Conservation (phyloP, 1,284 basidiomycete genomes). For the Tilletia caries region DNA sequence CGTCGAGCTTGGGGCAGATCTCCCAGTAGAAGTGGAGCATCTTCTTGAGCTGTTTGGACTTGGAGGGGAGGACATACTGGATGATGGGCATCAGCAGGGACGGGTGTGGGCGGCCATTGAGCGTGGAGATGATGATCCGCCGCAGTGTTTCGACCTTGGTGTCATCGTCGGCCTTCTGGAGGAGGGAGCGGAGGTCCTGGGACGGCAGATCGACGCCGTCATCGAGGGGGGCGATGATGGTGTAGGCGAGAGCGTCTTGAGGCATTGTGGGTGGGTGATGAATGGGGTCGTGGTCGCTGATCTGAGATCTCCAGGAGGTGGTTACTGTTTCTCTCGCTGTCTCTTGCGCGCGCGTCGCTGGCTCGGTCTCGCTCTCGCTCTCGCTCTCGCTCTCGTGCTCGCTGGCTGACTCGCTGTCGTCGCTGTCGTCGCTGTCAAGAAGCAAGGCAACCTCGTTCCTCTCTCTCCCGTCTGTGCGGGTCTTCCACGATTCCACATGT, state of each 20-base stretch:
- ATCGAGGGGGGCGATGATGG: slow-evolving; percentile 33
- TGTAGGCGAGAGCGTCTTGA: slow-evolving; percentile 32
- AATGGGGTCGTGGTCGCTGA: too few species aligned
- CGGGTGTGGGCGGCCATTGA: slow-evolving; percentile 90
- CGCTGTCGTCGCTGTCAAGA: too few species aligned
- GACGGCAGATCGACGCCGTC: slow-evolving; percentile 34
- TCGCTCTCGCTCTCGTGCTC: too few species aligned
- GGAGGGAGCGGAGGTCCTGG: slow-evolving; percentile 72
- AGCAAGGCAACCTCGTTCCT: too few species aligned
- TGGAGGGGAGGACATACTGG: slow-evolving; percentile 91
- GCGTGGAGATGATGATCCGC: slow-evolving; percentile 88
- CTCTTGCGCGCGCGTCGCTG: too few species aligned
- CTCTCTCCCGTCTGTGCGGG: too few species aligned
- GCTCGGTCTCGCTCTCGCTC: too few species aligned
- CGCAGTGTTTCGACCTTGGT: slow-evolving; percentile 95
- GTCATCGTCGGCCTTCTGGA: slow-evolving; percentile 96
- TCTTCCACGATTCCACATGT: too few species aligned
- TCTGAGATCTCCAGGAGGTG: too few species aligned
- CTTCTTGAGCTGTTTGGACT: slow-evolving; percentile 97
- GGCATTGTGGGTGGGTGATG: background rate
- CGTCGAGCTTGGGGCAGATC: slow-evolving; percentile 96
- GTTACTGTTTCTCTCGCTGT: too few species aligned
- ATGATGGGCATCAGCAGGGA: slow-evolving; percentile 95
- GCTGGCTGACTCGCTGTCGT: too few species aligned
- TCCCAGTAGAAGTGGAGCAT: slow-evolving; percentile 98